These are phyloP conservation scores for Talaromyces wortmannii DNA, from an alignment of 495 filamentous ascomycete genomes.

Conservation along the genomic window DNA sequence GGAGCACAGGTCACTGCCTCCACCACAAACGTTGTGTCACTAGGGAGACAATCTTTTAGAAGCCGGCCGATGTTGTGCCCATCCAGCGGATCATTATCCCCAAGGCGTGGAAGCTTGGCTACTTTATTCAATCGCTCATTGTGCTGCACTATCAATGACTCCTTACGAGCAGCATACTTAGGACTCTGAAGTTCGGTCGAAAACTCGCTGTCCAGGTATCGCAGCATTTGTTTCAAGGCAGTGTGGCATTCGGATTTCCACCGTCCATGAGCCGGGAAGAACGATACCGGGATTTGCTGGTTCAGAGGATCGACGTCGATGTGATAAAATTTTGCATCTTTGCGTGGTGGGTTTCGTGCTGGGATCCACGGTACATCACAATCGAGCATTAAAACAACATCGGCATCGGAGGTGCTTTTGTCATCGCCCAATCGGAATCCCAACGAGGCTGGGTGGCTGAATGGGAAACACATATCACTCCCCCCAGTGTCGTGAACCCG, in stretches of 20 bases:
- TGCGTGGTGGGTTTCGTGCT: slow-evolving; percentile 46
- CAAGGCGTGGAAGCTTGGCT: slow-evolving; percentile 45
- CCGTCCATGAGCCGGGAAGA: slow-evolving; percentile 62
- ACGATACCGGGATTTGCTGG: slow-evolving; percentile 78
- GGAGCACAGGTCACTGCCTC: slow-evolving; percentile 82
- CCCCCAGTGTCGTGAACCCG: slow-evolving; percentile 84
- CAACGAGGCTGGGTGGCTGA: slow-evolving; percentile 64
- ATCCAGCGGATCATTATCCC: slow-evolving; percentile 59
- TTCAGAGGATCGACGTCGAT: slow-evolving; percentile 85
- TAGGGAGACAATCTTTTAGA: slow-evolving; percentile 61
- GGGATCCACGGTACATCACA: slow-evolving; percentile 77
- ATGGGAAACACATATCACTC: slow-evolving; percentile 93
- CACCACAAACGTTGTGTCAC: slow-evolving; percentile 75
- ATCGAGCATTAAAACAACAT: slow-evolving; percentile 82
- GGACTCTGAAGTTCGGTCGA: slow-evolving; percentile 41
- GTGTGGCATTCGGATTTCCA: slow-evolving; percentile 70
- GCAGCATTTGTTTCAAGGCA: slow-evolving; percentile 64
- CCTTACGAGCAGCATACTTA: slow-evolving; percentile 24
- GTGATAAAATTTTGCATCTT: slow-evolving; percentile 63
- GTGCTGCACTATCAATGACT: slow-evolving; percentile 49
- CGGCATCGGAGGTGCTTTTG: slow-evolving; percentile 66
- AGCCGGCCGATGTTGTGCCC: slow-evolving; percentile 60
- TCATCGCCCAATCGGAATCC: slow-evolving; percentile 74
- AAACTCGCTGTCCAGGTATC: slow-evolving; percentile 38
- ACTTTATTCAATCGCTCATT: slow-evolving; percentile 49